Evolutionary conservation across 441 rosid species (phyloP).

Genomic region (Erodium chrysanthum): DNA sequence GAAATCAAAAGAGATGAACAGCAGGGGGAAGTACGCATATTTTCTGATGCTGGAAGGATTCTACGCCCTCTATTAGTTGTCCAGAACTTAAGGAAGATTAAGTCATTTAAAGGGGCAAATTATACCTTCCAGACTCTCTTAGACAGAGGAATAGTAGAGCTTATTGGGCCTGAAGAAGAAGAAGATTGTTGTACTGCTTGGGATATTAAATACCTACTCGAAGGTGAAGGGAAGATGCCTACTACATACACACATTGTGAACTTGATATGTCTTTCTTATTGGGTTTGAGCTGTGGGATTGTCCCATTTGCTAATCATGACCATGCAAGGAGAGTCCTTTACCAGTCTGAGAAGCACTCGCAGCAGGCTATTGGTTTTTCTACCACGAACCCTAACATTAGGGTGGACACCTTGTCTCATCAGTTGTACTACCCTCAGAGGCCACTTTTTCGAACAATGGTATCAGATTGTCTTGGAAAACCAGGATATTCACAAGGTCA

Average conservation of each 20-base stretch:
- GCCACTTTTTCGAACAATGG: conserved; percentile 68
- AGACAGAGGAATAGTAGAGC: conserved; percentile 62
- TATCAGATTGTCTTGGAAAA: conserved; percentile 60
- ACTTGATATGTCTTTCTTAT: conserved; percentile 65
- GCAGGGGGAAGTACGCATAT: conserved; percentile 62
- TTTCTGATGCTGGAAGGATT: conserved; percentile 78
- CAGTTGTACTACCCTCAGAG: conserved; percentile 74
- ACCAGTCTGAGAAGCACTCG: conserved; percentile 81
- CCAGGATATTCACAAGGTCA: conserved; percentile 29
- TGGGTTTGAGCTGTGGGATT: conserved; percentile 81
- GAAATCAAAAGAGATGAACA: conserved; percentile 72
- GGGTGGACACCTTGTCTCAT: conserved; percentile 76
- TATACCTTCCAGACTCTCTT: conserved; percentile 45
- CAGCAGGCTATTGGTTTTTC: conserved; percentile 90
- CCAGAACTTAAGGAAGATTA: conserved; percentile 46
- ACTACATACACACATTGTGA: conserved; percentile 65
- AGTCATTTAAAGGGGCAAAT: conserved; percentile 37
- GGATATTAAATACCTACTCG: conserved; percentile 47
- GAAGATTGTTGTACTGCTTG: conserved; percentile 73
- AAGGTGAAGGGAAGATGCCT: conserved; percentile 26
- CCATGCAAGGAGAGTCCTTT: conserved; percentile 81
- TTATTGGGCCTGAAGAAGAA: conserved; percentile 80
- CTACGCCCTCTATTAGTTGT: conserved; percentile 81
- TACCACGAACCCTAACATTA: conserved; percentile 65
- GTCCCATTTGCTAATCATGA: conserved; percentile 86